Percentiles rank a stretch among this genome's conserved stretches.
phyloP scores from a whole-genome alignment of 1,284 basidiomycete genomes.

The Pseudozyma sp. region DNA sequence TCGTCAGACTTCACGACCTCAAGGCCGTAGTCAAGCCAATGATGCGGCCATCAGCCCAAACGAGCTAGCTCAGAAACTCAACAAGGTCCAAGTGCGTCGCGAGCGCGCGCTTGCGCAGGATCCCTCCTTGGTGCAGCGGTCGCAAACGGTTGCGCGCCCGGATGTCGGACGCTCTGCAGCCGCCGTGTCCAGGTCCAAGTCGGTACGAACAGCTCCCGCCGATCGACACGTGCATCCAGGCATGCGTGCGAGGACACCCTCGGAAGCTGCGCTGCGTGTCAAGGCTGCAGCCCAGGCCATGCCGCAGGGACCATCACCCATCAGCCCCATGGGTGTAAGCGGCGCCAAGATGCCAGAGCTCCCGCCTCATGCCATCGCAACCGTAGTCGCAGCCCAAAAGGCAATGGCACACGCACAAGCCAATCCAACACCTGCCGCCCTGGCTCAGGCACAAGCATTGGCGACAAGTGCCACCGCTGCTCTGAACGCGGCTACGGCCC shows the following conservation, averaged over 20 bases:
- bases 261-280: slow-evolving; percentile 44
- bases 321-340: slow-evolving; percentile 18
- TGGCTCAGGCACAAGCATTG: slow-evolving; percentile 47
- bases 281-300: slow-evolving; percentile 38
- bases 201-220: slow-evolving; percentile 31
- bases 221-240: slow-evolving; percentile 36
- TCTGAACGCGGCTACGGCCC: slow-evolving; percentile 37
- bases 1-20: slow-evolving; percentile 13
- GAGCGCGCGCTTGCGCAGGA: slow-evolving; percentile 25
- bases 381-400: slow-evolving; percentile 41
- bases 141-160: slow-evolving; percentile 38
- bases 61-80: slow-evolving; percentile 35
- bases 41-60: slow-evolving; percentile 27
- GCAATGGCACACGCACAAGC: slow-evolving; percentile 45
- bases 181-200: slow-evolving; percentile 31
- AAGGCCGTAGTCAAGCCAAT: slow-evolving; percentile 4
- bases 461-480: slow-evolving; percentile 43
- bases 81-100: slow-evolving; percentile 37
- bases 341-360: slow-evolving; percentile 31
- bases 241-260: slow-evolving; percentile 41
- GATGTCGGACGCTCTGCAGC: slow-evolving; percentile 14
- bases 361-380: slow-evolving; percentile 40
- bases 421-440: slow-evolving; percentile 27
- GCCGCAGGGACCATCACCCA: slow-evolving; percentile 19
- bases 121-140: slow-evolving; percentile 29